A percentile compares a stretch with the other conserved stretches of the same genome.
Conservation (phyloP, 306 rosid genomes). For the Cajanus cajan region DNA sequence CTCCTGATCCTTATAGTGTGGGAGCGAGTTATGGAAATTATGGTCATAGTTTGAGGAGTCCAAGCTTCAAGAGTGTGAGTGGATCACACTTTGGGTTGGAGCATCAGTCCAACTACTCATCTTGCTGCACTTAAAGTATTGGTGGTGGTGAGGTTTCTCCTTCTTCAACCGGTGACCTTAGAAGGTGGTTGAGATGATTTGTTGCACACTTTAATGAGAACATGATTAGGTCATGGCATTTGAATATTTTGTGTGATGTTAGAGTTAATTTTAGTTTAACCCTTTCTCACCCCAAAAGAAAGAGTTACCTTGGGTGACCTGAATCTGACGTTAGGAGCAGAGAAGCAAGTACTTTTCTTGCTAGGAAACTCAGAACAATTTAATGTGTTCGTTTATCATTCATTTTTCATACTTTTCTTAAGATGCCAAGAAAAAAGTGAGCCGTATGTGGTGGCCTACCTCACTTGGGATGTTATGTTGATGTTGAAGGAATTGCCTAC, state of each 20-base stretch:
- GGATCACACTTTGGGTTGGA: conserved; percentile 65
- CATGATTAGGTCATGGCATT: conserved; percentile 12
- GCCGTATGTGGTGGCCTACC: conserved; percentile 41
- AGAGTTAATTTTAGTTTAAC: conserved; percentile 35
- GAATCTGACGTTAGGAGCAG: conserved; percentile 42
- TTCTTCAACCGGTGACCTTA: conserved; percentile 77
- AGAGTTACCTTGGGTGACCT: conserved; percentile 27
- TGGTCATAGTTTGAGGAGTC: conserved; percentile 76
- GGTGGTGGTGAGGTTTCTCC: conserved; percentile 96
- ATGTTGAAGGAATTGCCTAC: conserved; percentile 38
- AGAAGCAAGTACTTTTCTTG: conserved; percentile 32
- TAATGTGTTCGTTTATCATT: conserved; percentile 18
- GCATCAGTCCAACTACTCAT: conserved; percentile 89
- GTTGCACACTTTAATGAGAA: conserved; percentile 24
- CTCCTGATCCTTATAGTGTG: conserved; percentile 61
- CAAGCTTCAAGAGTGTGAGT: conserved; percentile 83
- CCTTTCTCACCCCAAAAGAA: conserved; percentile 31
- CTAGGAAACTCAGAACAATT: conserved; percentile 26
- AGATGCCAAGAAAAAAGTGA: conserved; percentile 33
- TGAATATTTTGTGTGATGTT: conserved; percentile 31
- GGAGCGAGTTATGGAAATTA: conserved; percentile 58
- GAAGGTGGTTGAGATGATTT: conserved; percentile 85
- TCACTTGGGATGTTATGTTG: conserved; percentile 41
- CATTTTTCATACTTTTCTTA: conserved; percentile 27
- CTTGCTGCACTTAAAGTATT: conserved; percentile 82